Conservation (phyloP, 139 green algal genomes). For the Yamagishiella unicocca region DNA sequence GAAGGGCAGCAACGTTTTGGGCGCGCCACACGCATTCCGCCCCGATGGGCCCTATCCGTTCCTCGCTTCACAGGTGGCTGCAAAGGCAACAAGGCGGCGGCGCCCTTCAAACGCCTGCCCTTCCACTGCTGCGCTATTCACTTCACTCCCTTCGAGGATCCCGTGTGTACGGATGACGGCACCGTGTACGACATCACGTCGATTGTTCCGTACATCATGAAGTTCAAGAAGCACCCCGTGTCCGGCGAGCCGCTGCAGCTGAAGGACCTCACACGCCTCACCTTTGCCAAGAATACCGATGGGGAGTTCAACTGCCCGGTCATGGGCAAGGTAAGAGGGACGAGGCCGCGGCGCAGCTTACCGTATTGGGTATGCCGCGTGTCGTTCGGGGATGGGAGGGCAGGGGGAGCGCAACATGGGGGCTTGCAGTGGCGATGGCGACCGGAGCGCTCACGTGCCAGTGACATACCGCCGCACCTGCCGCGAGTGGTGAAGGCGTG, state of each 20-base stretch:
- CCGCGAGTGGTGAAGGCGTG: too few species aligned
- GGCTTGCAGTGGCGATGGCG: too few species aligned
- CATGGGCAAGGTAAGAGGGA: constrained; percentile 80
- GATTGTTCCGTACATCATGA: constrained; percentile 89
- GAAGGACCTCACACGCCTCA: constrained; percentile 90
- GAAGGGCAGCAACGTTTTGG: too few species aligned
- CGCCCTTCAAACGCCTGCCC: constrained; percentile 86
- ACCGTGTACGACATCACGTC: constrained; percentile 62
- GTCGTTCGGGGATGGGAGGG: too few species aligned
- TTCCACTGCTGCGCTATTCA: constrained; percentile 96
- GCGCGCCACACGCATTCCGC: too few species aligned
- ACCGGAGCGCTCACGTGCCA: too few species aligned
- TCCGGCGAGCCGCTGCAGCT: constrained; percentile 84
- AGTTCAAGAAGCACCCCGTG: constrained; percentile 89
- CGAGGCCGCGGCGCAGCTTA: too few species aligned
- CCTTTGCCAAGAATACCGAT: constrained; percentile 93
- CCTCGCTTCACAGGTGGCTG: constrained; percentile 22
- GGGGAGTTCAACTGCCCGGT: constrained; percentile 93
- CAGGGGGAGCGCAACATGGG: too few species aligned
- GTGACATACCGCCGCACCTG: too few species aligned
- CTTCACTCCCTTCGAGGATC: constrained; percentile 95
- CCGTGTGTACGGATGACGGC: constrained; percentile 90
- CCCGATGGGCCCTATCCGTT: too few species aligned
- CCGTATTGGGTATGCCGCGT: too few species aligned
- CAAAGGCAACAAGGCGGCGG: constrained; percentile 29